Base-by-base conservation (phyloP, 2,329 filamentous ascomycete species). In the Acrocalymma vagum region DNA sequence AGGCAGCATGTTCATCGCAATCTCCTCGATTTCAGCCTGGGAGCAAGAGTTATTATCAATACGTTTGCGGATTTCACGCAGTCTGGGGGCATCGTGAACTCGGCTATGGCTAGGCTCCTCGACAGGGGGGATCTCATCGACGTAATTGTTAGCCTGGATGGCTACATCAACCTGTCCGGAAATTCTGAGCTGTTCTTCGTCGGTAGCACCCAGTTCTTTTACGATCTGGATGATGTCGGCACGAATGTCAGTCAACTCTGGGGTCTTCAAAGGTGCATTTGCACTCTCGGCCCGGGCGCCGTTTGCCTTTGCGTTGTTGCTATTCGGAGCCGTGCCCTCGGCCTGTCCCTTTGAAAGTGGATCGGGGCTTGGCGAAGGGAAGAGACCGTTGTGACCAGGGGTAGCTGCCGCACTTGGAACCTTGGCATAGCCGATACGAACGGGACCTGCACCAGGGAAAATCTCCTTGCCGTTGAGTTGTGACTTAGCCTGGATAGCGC, bases 361-460 rank as follows among this genome's bases (percentile, higher is more conserved):
- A 65, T 96, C 92, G 3, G 93, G 93, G 61, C 92, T 96, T 17
- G 92, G 91, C 1, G 91, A 95, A 9, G 90, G 88, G 67, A 90
- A 92, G n/a, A 85, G 80, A 21, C 91, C 90, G 61, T 93, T 92
- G 39, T 90, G 86, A 13, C 90, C 91, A 37, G 94, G 93, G 0
- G 94, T 96, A 51, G 90, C 80, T 36, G 91, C 90, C 29, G 89
- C 86, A 33, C 90, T 95, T 14, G 91, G 91, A 17, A 94, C 93
- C 74, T 99, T 99, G 23, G 94, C 94, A 71, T 95, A 99, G 61
- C 95, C 95, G 68, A 99, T 97, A 36, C 93, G 83, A 42, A 97
- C 90, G 11, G 93, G 91, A 1, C 94, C 94, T 42, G 92, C 92
- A 39, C 94, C 94, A 7, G 94, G 94, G 76, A 99, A 99, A 46